Base-by-base conservation (phyloP, 164 flowering plant genomes). In the Dillenia suffruticosa region DNA sequence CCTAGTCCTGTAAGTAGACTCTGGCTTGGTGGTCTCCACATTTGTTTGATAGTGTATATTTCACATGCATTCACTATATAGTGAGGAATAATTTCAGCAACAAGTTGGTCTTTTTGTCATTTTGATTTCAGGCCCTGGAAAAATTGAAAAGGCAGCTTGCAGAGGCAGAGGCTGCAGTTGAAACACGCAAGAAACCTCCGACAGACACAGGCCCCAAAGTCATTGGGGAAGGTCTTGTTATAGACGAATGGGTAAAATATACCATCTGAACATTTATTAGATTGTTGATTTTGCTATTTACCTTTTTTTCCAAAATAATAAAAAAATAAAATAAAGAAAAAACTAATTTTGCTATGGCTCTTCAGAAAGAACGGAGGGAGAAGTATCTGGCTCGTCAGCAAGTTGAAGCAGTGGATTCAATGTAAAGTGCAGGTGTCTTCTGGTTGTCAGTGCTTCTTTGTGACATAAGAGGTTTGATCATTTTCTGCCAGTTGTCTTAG, bases 211-310 rank as follows among this genome's bases (percentile, higher is more conserved):
- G 96, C 24, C 89, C 88, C 1, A 76, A 75, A 48, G 77, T 83
- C 63, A 83, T 84, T 57, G 98, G 96, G n/a, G 97, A 93, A 77
- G 97, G 95, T 55, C 91, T 89, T 63, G 96, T 93, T 15, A 93
- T 93, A 43, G 97, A 90, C 74, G 91, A 85, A 75, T 85, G 88
- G 91, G 91, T 85, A 74, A 40, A 74, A 32, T 32, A 32, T 32
- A 32, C 40, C 6, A 7, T 32, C 40, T 32, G 40, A 32, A 32
- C 40, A 32, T 17, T 44, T 19, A 14, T 63, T 10, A 51, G 19
- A 15, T 10, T 15, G 40, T 49, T 15, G 8, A 49, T 49, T 40
- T 32, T 5, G 40, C 5, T 5, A 32, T 32, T 32, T 32, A 32
- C 40, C 3, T 46, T 49, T 61, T 19, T 50, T 32, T 7, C 14